Percentiles rank a stretch among this genome's conserved stretches.
phyloP scores from a whole-genome alignment of 768 basidiomycete genomes.

The Leucocoprinus leucothites region DNA sequence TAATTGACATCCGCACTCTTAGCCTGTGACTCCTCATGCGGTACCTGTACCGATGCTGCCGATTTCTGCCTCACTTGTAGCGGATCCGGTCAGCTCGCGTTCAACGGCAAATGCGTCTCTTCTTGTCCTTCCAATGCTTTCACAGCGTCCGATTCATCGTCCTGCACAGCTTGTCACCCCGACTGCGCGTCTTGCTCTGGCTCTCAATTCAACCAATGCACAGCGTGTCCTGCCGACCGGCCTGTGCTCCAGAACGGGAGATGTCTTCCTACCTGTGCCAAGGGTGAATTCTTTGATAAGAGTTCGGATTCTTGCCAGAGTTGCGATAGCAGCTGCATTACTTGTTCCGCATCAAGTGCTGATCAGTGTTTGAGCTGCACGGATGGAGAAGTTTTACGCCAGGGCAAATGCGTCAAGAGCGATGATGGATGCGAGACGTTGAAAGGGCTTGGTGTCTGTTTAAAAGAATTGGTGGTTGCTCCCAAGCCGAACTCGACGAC shows the following conservation, averaged over 20 bases:
- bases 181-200: constrained; percentile 86
- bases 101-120: constrained; percentile 69
- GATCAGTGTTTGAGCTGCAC: constrained; percentile 75
- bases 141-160: constrained; percentile 43
- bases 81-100: constrained; percentile 59
- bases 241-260: constrained; percentile 76
- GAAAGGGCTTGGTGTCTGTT: constrained; percentile 72
- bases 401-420: constrained; percentile 61
- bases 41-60: constrained; percentile 65
- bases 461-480: constrained; percentile 66
- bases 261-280: constrained; percentile 75
- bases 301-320: constrained; percentile 60
- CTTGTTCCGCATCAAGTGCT: constrained; percentile 68
- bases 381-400: constrained; percentile 58
- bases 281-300: constrained; percentile 69
- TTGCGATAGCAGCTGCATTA: constrained; percentile 77
- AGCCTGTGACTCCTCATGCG: constrained; percentile 54
- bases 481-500: constrained; percentile 45
- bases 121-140: constrained; percentile 75
- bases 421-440: constrained; percentile 53
- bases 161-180: constrained; percentile 77
- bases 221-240: constrained; percentile 59
- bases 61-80: constrained; percentile 72
- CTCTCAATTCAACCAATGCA: constrained; percentile 75
- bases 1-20: constrained; percentile 9